These are phyloP conservation scores for Obelidium mucronatum DNA, from an alignment of 192 early-diverging fungal genomes.

Conservation along the genomic window DNA sequence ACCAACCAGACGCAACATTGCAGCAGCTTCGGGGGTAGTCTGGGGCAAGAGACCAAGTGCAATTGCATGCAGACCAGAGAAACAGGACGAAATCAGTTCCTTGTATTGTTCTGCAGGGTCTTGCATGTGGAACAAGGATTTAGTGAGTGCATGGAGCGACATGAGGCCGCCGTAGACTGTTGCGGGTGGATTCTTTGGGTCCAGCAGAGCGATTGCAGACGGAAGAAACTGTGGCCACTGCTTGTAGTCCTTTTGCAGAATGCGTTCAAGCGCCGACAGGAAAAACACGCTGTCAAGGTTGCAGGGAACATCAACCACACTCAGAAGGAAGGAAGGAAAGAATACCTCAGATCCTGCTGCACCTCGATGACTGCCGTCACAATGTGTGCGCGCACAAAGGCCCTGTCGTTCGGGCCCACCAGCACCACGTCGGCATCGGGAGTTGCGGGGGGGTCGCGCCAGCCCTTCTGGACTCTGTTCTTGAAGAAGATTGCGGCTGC, in stretches of 20 bases:
- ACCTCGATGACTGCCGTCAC: conserved; percentile 75
- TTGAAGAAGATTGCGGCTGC: conserved; percentile 89
- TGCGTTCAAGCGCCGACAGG: conserved; percentile 74
- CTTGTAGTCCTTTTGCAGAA: conserved; percentile 77
- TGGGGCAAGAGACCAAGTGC: conserved; percentile 67
- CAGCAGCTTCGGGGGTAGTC: conserved; percentile 77
- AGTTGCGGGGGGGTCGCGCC: conserved; percentile 57
- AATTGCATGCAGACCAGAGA: conserved; percentile 82
- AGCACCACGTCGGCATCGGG: conserved; percentile 49
- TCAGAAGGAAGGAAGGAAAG: neutral
- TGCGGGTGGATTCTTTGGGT: conserved; percentile 65
- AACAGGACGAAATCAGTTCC: conserved; percentile 75
- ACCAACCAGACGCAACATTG: conserved; percentile 31
- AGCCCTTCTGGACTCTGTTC: conserved; percentile 77
- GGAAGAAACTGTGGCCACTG: conserved; percentile 83
- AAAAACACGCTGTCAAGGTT: conserved; percentile 64
- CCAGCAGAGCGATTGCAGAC: conserved; percentile 68
- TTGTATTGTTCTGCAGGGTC: conserved; percentile 33
- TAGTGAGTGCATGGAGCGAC: conserved; percentile 81
- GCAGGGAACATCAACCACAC: neutral
- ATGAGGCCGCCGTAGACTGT: conserved; percentile 78
- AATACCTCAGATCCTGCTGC: conserved; percentile 73
- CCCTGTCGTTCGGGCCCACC: conserved; percentile 70
- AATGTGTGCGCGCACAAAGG: conserved; percentile 74
- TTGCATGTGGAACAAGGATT: conserved; percentile 73